A percentile compares a stretch with the other conserved stretches of the same genome.
Evolutionary conservation across 805 yeast species (phyloP).

Genomic region (Candida manassasensis): DNA sequence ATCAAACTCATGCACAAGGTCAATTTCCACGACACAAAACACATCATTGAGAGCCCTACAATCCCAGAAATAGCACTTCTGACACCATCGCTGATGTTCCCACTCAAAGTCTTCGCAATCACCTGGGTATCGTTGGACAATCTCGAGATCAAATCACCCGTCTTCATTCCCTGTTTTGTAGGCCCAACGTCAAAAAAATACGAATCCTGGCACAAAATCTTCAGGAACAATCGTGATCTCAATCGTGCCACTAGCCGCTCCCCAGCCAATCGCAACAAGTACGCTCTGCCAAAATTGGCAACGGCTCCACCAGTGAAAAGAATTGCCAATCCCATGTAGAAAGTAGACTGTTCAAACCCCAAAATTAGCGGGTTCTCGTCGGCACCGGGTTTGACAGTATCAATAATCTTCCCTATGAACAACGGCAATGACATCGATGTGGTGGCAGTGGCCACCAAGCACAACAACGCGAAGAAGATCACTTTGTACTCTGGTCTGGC

Average conservation of each 20-base stretch:
- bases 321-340: conserved; percentile 56
- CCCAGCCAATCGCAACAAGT: conserved; percentile 71
- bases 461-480: conserved; percentile 49
- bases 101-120: conserved; percentile 80
- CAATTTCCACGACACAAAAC: conserved; percentile 74
- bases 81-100: conserved; percentile 88
- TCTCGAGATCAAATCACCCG: conserved; percentile 88
- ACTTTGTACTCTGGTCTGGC: conserved; percentile 50
- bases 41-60: conserved; percentile 91
- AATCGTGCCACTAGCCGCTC: conserved; percentile 83
- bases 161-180: conserved; percentile 46
- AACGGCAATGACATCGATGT: conserved; percentile 79
- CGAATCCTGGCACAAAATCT: conserved; percentile 79
- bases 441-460: conserved; percentile 67
- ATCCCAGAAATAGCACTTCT: conserved; percentile 76
- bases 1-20: conserved; percentile 76
- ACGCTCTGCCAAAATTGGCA: conserved; percentile 79
- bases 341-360: conserved; percentile 61
- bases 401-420: conserved; percentile 81
- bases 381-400: conserved; percentile 46
- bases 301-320: conserved; percentile 69
- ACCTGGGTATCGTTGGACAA: conserved; percentile 85
- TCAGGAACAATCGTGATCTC: conserved; percentile 70
- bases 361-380: conserved; percentile 19
- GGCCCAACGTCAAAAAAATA: conserved; percentile 82